Base-by-base conservation (phyloP, 1,284 basidiomycete genomes). In the Cutaneotrichosporon sp. region DNA sequence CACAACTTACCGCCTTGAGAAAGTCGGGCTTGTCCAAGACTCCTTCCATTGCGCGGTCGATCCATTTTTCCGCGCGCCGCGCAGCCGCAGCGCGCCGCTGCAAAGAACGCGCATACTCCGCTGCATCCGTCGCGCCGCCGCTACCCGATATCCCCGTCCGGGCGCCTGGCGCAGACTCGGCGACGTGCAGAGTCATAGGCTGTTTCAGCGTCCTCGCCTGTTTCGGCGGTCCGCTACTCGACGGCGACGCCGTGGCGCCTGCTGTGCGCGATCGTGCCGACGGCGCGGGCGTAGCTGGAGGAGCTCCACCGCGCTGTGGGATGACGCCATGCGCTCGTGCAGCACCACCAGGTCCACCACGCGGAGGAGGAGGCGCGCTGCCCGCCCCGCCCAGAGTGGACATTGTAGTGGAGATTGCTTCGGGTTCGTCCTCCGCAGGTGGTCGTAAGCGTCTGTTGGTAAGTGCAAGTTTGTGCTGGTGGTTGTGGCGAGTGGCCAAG, bases 21-120 rank as follows among this genome's bases (percentile, higher is more conserved):
- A 60, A 55, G 9, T 36, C 40, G 20, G 12, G 37, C 13, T 44
- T 38, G n/a, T 42, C 39, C 23, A 60, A 21, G 9, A 52, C 47
- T 50, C 57, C 55, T 48, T 60, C 55, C 59, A 60, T 60, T 4
- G 39, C 30, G 34, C 44, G 49, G 40, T 60, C 59, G 44, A 53
- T 53, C 51, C 54, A 60, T 41, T 51, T 57, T 4, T 60, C 59
- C 1, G 51, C 59, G 10, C 52, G 49, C 9, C 52, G 36, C 36
- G 54, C 50, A 3, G 37, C 17, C 17, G 33, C 30, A 2, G 37
- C 38, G 13, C 46, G 21, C n/a, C 46, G 43, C 46, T 59, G 40
- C 22, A 55, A 45, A 8, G 54, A 51, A 14, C 44, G 21, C 10
- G 49, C 41, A 15, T 53, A 49, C 30, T 37, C 39, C 9, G 51